A percentile compares a stretch with the other conserved stretches of the same genome.
phyloP scores from a whole-genome alignment of 2,329 filamentous ascomycete species.

The Colletotrichum sojae region DNA sequence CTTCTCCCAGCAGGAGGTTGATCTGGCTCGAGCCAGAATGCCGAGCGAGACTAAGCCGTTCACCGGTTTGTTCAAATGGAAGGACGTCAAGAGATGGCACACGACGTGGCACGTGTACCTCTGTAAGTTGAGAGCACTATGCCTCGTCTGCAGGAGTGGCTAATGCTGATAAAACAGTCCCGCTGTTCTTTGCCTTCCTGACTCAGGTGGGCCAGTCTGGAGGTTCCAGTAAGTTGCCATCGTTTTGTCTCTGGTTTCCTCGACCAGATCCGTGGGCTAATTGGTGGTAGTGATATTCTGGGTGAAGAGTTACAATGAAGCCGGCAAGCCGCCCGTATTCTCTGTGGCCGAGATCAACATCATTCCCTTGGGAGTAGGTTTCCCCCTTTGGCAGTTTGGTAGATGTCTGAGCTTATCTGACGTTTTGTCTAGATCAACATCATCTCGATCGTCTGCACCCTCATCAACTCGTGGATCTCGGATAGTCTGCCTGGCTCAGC shows the following conservation, averaged over 20 bases:
- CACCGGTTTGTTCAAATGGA: conserved; percentile 48
- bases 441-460: conserved; percentile 43
- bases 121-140: conserved; percentile 36
- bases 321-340: conserved; percentile 42
- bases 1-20: conserved; percentile 44
- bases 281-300: conserved; percentile 46
- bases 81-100: conserved; percentile 48
- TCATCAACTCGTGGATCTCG: conserved; percentile 46
- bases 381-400: no score
- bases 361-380: conserved; percentile 46
- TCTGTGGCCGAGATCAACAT: conserved; percentile 47
- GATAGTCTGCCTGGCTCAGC: conserved; percentile 45
- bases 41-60: conserved; percentile 43
- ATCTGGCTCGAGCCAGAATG: conserved; percentile 45
- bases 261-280: not conserved
- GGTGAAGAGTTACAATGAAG: conserved; percentile 47
- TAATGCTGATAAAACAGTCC: conserved; percentile 37
- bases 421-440: conserved; percentile 46
- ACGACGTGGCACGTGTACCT: conserved; percentile 48
- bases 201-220: conserved; percentile 44
- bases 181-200: conserved; percentile 44
- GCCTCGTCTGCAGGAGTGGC: no score
- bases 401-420: no score
- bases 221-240: conserved; percentile 43
- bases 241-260: not conserved